phyloP scores from a whole-genome alignment of 805 yeast species.

The Spathaspora arborariae region DNA sequence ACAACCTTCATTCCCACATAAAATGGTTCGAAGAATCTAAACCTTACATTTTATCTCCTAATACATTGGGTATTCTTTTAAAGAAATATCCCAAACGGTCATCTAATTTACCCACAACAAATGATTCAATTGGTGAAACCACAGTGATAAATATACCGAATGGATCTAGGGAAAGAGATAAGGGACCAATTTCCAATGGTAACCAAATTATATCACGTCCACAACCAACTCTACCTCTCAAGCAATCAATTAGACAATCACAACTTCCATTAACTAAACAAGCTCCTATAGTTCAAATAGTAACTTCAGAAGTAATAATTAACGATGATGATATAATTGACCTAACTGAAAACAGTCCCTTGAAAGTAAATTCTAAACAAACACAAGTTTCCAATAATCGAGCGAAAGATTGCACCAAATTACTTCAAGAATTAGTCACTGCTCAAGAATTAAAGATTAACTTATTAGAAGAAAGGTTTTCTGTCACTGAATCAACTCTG shows the following conservation, averaged over 20 bases:
- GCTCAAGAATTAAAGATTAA: conserved; percentile 21
- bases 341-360: background rate
- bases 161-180: background rate
- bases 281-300: background rate
- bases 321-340: background rate
- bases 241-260: background rate
- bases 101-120: background rate
- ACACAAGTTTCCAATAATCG: background rate
- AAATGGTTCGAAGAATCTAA: background rate
- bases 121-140: too few species aligned
- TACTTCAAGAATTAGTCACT: conserved; percentile 3
- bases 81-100: conserved; percentile 2
- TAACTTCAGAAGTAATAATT: background rate
- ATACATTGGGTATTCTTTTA: background rate
- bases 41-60: background rate
- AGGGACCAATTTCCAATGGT: background rate
- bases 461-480: conserved; percentile 26
- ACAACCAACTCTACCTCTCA: background rate
- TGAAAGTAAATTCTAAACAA: background rate
- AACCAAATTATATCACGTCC: background rate
- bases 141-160: background rate
- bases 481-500: conserved; percentile 33
- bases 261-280: background rate
- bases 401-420: background rate
- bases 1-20: conserved; percentile 1